These are phyloP conservation scores for Kalmusia sp. DNA, from an alignment of 2,329 filamentous ascomycete genomes.

Conservation along the genomic window DNA sequence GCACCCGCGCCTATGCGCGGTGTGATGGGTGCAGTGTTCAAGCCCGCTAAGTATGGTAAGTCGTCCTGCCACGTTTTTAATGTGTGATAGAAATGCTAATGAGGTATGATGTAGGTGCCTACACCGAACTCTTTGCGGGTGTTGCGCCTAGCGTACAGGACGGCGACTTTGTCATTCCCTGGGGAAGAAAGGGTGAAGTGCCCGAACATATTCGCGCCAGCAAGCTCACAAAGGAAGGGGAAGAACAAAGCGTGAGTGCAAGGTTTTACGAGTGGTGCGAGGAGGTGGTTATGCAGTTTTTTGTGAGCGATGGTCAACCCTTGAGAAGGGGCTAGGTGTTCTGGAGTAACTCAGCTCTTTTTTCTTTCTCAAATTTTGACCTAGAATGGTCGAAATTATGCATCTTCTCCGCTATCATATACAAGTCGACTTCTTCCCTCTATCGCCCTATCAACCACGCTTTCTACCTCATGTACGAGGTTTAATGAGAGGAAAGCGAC, in stretches of 20 bases:
- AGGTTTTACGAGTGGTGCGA: constrained; percentile 26
- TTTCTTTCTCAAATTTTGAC: too few species aligned
- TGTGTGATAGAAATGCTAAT: too few species aligned
- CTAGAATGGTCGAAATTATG: too few species aligned
- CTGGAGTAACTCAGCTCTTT: too few species aligned
- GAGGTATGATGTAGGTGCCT: constrained; percentile 6
- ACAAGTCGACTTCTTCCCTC: constrained; percentile 30
- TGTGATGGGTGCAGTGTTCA: constrained; percentile 17
- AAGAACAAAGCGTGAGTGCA: constrained; percentile 11
- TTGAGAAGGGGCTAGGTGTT: too few species aligned
- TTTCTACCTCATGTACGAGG: constrained; percentile 44
- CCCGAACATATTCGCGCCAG: constrained; percentile 15
- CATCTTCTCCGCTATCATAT: constrained; percentile 31
- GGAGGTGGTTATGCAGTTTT: constrained; percentile 12
- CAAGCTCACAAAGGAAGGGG: constrained; percentile 2
- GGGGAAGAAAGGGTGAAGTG: constrained; percentile 25
- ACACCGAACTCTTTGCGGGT: constrained; percentile 29
- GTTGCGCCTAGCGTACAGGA: constrained; percentile 20
- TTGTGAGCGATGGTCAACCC: too few species aligned
- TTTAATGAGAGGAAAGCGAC: constrained; percentile 60
- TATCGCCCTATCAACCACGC: constrained; percentile 31
- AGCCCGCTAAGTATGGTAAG: constrained; percentile 15
- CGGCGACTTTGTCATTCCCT: constrained; percentile 25
- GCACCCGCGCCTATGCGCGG: constrained; percentile 5
- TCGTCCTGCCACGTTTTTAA: too few species aligned